These are phyloP conservation scores for Ascochyta koolunga DNA, from an alignment of 2,329 filamentous ascomycete species.

Conservation along the genomic window DNA sequence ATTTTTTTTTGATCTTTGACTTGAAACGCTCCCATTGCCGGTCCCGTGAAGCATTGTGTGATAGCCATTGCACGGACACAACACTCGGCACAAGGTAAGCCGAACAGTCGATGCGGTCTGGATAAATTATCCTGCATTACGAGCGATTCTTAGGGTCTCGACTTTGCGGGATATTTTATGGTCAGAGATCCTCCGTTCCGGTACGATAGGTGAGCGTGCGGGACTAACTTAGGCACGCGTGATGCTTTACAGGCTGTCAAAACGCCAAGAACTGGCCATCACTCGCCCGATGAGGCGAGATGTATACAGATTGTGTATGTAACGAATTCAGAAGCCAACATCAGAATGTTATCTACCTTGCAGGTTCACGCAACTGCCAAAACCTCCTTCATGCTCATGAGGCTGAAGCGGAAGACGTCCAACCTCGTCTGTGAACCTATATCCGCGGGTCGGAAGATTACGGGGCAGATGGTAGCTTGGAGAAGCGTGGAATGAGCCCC, in stretches of 20 bases:
- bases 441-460: constrained; percentile 40
- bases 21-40: neutral
- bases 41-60: neutral
- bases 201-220: constrained; percentile 6
- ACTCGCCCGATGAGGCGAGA: neutral
- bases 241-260: neutral
- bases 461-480: constrained; percentile 24
- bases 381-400: neutral
- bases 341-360: neutral
- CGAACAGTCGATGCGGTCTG: constrained; percentile 4
- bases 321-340: neutral
- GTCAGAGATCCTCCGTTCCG: constrained; percentile 15
- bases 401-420: constrained; percentile 6
- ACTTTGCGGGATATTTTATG: constrained; percentile 14
- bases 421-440: constrained; percentile 3
- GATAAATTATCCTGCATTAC: constrained; percentile 7
- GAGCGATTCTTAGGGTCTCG: constrained; percentile 1
- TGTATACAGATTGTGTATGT: neutral
- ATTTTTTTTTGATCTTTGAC: constrained; percentile 18
- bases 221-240: constrained; percentile 12
- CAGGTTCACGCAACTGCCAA: neutral
- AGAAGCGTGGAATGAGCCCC: constrained; percentile 18
- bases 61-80: constrained; percentile 4
- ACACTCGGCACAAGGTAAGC: constrained; percentile 19
- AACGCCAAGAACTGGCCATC: neutral